A percentile compares a stretch with the other conserved stretches of the same genome.
Conservation (phyloP, 345 rosid species). For the Passiflora organensis region DNA sequence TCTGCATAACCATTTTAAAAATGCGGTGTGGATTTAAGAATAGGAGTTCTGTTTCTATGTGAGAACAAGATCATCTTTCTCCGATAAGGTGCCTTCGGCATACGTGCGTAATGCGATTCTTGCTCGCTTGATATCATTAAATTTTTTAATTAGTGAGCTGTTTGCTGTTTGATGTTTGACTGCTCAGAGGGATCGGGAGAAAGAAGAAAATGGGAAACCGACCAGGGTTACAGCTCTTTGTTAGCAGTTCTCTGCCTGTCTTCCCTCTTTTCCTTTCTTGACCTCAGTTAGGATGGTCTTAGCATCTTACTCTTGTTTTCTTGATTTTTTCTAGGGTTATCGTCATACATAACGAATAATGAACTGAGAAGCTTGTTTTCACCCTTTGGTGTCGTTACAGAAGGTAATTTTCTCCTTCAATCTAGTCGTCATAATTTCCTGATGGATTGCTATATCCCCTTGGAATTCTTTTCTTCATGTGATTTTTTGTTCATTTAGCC, state of each 20-base stretch:
- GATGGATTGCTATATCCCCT: no score
- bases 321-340: conserved; percentile 20
- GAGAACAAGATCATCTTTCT: no score
- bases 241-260: conserved; percentile 35
- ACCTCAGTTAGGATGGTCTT: background rate
- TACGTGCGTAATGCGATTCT: no score
- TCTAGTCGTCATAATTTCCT: background rate
- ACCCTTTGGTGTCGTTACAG: conserved; percentile 32
- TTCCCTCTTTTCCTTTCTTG: background rate
- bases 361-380: conserved; percentile 32
- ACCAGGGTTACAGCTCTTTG: conserved; percentile 40
- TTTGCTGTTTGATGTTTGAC: no score
- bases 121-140: no score
- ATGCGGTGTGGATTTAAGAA: no score
- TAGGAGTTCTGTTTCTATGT: no score
- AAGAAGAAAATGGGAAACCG: conserved; percentile 41
- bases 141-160: no score
- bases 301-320: background rate
- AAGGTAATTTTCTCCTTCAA: conserved; percentile 23
- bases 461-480: background rate
- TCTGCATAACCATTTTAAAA: no score
- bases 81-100: no score
- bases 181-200: no score
- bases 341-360: conserved; percentile 31
- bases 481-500: conserved; percentile 26